Evolutionary conservation across 2,329 filamentous ascomycete species (phyloP).

Genomic region (Trichoderma sp.): DNA sequence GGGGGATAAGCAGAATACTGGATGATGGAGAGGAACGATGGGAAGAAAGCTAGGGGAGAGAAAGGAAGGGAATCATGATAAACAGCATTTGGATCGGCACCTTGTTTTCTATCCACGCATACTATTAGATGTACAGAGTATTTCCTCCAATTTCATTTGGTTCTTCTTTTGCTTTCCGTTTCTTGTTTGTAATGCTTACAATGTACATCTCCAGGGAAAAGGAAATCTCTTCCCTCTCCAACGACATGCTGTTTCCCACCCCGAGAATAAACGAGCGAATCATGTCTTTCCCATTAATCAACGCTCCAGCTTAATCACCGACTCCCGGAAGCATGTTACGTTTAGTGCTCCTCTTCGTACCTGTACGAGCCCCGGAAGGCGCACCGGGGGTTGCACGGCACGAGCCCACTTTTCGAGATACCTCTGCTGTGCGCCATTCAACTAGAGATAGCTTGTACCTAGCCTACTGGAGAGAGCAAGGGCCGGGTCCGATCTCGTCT

Average conservation of each 20-base stretch:
- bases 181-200: background rate
- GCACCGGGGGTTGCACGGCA: slow-evolving; percentile 7
- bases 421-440: background rate
- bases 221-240: background rate
- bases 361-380: slow-evolving; percentile 1
- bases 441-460: background rate
- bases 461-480: background rate
- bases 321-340: background rate
- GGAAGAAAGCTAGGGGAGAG: background rate
- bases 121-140: background rate
- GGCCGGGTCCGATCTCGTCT: slow-evolving; percentile 29
- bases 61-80: background rate
- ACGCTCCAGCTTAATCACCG: background rate
- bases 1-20: background rate
- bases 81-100: background rate
- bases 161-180: background rate
- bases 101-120: background rate
- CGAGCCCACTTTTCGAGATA: slow-evolving; percentile 6
- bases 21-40: background rate
- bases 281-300: slow-evolving; percentile 9
- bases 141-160: background rate
- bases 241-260: background rate
- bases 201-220: background rate
- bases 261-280: background rate
- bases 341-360: background rate